phyloP scores from a whole-genome alignment of 805 yeast species.

The Cyberlindnera veronae region DNA sequence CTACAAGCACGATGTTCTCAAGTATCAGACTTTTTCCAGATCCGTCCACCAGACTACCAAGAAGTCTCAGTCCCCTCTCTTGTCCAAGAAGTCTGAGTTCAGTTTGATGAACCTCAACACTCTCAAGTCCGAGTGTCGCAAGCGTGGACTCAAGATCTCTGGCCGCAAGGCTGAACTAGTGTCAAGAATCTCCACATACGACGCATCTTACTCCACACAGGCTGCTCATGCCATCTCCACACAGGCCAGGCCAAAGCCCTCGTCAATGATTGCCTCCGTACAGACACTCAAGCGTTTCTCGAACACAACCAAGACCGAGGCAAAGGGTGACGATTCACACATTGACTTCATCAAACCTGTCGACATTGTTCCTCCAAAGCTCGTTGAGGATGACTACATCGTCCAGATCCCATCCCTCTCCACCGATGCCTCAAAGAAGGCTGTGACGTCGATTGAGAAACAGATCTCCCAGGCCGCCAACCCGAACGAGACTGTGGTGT shows the following conservation, averaged over 20 bases:
- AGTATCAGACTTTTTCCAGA: slow-evolving; percentile 19
- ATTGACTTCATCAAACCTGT: slow-evolving; percentile 50
- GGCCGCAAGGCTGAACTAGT: slow-evolving; percentile 61
- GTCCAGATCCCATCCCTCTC: slow-evolving; percentile 43
- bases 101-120: slow-evolving; percentile 47
- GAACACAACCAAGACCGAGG: slow-evolving; percentile 27
- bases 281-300: slow-evolving; percentile 16
- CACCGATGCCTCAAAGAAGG: slow-evolving; percentile 42
- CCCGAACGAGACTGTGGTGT: slow-evolving; percentile 20
- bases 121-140: slow-evolving; percentile 55
- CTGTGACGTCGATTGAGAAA: slow-evolving; percentile 29
- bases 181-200: slow-evolving; percentile 29
- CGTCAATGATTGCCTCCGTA: slow-evolving; percentile 1
- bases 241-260: slow-evolving; percentile 7
- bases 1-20: slow-evolving; percentile 11
- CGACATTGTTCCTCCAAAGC: slow-evolving; percentile 36
- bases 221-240: slow-evolving; percentile 17
- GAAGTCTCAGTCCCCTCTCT: slow-evolving; percentile 26
- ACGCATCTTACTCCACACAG: slow-evolving; percentile 15
- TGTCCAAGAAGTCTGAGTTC: slow-evolving; percentile 27
- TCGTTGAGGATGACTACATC: slow-evolving; percentile 44
- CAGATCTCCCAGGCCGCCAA: slow-evolving; percentile 11
- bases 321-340: slow-evolving; percentile 56
- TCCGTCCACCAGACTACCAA: slow-evolving; percentile 30
- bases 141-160: slow-evolving; percentile 55